phyloP scores from a whole-genome alignment of 108 stramenopile species.

The Schizochytrium sp. region DNA sequence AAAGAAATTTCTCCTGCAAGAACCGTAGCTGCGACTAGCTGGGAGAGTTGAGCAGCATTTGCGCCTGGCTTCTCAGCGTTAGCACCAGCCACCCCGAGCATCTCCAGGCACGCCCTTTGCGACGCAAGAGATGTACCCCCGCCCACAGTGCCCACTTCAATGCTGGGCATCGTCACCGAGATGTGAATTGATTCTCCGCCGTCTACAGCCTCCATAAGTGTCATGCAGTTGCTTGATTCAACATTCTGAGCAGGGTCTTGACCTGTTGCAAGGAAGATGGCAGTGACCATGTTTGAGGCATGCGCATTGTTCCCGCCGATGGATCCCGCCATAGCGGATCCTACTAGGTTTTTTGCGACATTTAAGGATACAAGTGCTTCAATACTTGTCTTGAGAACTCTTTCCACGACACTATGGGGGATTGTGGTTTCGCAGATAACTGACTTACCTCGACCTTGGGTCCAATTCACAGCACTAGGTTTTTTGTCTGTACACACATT shows the following conservation, averaged over 20 bases:
- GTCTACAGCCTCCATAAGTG: background rate
- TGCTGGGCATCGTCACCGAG: constrained; percentile 94
- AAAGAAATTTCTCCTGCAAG: constrained; percentile 96
- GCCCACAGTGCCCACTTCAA: constrained; percentile 98
- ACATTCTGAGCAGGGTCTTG: constrained; percentile 99
- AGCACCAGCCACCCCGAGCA: constrained; percentile 89
- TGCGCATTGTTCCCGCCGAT: constrained; percentile 98
- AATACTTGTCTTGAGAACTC: constrained; percentile 92
- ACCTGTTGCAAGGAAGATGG: constrained; percentile 95
- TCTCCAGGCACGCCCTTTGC: constrained; percentile 91
- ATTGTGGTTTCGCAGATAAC: constrained; percentile 93
- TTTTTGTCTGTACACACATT: constrained; percentile 99
- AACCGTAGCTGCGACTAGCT: constrained; percentile 90
- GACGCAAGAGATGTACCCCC: constrained; percentile 94
- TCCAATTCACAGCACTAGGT: constrained; percentile 97
- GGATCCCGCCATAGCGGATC: constrained; percentile 94
- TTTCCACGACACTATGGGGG: constrained; percentile 84
- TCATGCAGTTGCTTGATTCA: constrained; percentile 71
- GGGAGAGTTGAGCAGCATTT: constrained; percentile 90
- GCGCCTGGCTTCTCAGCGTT: constrained; percentile 82
- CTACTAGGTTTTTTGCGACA: constrained; percentile 94
- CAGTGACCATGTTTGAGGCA: constrained; percentile 95
- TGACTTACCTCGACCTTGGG: constrained; percentile 94
- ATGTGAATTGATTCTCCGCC: constrained; percentile 55
- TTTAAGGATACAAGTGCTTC: constrained; percentile 91